phyloP scores from a whole-genome alignment of 768 basidiomycete species.

The Lepiota brunneoincarnata region DNA sequence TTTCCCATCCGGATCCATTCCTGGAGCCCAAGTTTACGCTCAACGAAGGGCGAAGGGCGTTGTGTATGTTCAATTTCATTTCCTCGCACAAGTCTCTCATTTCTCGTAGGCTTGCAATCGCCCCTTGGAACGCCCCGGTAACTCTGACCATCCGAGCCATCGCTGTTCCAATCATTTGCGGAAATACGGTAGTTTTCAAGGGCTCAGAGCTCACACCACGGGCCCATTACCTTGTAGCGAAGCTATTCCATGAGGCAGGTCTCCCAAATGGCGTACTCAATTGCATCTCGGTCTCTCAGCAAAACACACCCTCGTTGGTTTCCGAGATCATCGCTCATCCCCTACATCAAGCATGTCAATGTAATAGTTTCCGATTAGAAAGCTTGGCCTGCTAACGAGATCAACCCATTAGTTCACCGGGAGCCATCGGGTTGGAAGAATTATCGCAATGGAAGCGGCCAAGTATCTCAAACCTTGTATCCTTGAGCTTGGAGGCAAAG shows the following conservation, averaged over 20 bases:
- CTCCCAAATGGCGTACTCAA: slow-evolving; percentile 61
- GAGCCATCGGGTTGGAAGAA: slow-evolving; percentile 49
- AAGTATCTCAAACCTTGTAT: slow-evolving; percentile 54
- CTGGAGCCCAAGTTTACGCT: slow-evolving; percentile 42
- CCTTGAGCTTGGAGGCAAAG: slow-evolving; percentile 55
- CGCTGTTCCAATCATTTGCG: slow-evolving; percentile 46
- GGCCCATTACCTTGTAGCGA: slow-evolving; percentile 41
- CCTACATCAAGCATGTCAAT: slow-evolving; percentile 48
- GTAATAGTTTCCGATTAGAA: slow-evolving; percentile 24
- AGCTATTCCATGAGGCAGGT: slow-evolving; percentile 55
- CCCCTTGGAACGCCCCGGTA: slow-evolving; percentile 57
- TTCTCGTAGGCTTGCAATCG: slow-evolving; percentile 42
- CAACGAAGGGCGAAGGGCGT: slow-evolving; percentile 51
- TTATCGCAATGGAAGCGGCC: slow-evolving; percentile 52
- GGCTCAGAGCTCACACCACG: slow-evolving; percentile 50
- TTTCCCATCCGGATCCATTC: slow-evolving; percentile 36
- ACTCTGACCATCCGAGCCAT: slow-evolving; percentile 42
- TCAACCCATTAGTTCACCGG: slow-evolving; percentile 47
- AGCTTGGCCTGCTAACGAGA: not conserved
- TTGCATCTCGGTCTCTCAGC: slow-evolving; percentile 44
- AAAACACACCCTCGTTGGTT: slow-evolving; percentile 40
- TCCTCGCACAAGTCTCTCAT: not conserved
- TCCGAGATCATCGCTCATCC: slow-evolving; percentile 56
- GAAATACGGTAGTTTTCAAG: slow-evolving; percentile 55
- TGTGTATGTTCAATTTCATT: slow-evolving; percentile 32